Evolutionary conservation across 805 yeast species (phyloP).

Genomic region (Teunomyces panamensis): DNA sequence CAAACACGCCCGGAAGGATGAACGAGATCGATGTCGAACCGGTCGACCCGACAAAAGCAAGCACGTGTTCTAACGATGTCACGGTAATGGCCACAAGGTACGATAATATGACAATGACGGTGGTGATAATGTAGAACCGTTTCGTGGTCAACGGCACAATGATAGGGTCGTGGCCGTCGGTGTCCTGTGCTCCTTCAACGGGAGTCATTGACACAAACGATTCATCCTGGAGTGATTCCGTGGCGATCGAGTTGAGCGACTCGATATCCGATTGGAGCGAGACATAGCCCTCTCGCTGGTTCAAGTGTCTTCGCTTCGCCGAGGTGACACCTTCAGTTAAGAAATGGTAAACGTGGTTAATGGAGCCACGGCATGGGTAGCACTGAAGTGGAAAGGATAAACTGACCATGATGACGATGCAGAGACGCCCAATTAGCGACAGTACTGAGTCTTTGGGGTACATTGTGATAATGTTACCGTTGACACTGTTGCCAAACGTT

Average conservation of each 20-base stretch:
- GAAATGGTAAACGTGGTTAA: constrained; percentile 62
- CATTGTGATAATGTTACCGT: constrained; percentile 68
- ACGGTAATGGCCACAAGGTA: constrained; percentile 59
- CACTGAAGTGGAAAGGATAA: constrained; percentile 76
- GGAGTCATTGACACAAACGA: constrained; percentile 44
- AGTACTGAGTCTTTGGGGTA: constrained; percentile 53
- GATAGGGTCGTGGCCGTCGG: constrained; percentile 46
- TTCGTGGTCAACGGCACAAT: constrained; percentile 47
- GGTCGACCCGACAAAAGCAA: constrained; percentile 77
- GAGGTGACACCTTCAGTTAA: constrained; percentile 30
- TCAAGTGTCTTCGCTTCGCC: constrained; percentile 19
- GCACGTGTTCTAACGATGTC: constrained; percentile 62
- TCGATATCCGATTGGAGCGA: constrained; percentile 27
- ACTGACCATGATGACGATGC: constrained; percentile 70
- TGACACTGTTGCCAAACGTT: constrained; percentile 64
- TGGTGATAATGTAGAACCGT: constrained; percentile 50
- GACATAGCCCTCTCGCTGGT: constrained; percentile 23
- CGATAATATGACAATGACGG: constrained; percentile 42
- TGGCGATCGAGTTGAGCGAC: constrained; percentile 15
- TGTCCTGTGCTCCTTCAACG: constrained; percentile 45
- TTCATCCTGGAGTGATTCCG: constrained; percentile 26
- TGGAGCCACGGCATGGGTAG: constrained; percentile 75
- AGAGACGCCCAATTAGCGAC: constrained; percentile 54
- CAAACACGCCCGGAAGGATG: constrained; percentile 76
- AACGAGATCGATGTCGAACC: constrained; percentile 80